phyloP scores from a whole-genome alignment of 805 yeast species.

The Starmerella sirachaensis region DNA sequence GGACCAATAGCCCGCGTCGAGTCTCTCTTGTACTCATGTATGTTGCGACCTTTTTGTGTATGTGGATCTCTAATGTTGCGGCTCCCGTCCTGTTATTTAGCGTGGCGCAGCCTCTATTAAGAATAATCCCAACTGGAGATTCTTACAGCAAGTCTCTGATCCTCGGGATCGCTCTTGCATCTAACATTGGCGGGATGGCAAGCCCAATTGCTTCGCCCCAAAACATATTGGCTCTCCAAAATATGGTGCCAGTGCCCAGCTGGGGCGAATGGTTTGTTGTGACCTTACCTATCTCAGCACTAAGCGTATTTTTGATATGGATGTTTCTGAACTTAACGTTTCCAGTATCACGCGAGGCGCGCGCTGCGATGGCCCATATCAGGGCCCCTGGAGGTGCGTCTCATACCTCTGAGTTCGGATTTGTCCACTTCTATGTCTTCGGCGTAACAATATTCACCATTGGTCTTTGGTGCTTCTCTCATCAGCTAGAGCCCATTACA shows the following conservation, averaged over 20 bases:
- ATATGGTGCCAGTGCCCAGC: constrained; percentile 70
- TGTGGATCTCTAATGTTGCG: constrained; percentile 97
- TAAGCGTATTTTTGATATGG: constrained; percentile 63
- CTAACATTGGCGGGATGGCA: constrained; percentile 93
- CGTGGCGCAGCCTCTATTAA: constrained; percentile 75
- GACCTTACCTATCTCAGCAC: constrained; percentile 63
- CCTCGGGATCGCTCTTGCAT: constrained; percentile 83
- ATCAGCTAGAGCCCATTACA: constrained; percentile 53
- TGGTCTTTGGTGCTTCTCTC: constrained; percentile 79
- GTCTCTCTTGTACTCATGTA: constrained; percentile 72
- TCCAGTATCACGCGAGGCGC: constrained; percentile 36
- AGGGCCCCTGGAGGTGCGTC: constrained; percentile 26
- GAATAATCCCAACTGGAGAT: constrained; percentile 70
- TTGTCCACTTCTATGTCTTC: constrained; percentile 64
- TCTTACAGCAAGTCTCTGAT: constrained; percentile 73
- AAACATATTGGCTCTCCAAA: constrained; percentile 77
- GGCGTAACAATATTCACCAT: constrained; percentile 61
- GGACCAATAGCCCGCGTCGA: constrained; percentile 61
- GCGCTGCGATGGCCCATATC: constrained; percentile 46
- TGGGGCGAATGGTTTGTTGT: constrained; percentile 94
- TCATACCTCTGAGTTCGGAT: constrained; percentile 44
- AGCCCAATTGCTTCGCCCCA: constrained; percentile 97
- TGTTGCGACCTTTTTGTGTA: constrained; percentile 73
- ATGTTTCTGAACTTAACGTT: constrained; percentile 54
- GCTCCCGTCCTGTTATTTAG: constrained; percentile 91